These are phyloP conservation scores for Cryphonectria carpinicola DNA, from an alignment of 2,329 filamentous ascomycete genomes.

Conservation along the genomic window DNA sequence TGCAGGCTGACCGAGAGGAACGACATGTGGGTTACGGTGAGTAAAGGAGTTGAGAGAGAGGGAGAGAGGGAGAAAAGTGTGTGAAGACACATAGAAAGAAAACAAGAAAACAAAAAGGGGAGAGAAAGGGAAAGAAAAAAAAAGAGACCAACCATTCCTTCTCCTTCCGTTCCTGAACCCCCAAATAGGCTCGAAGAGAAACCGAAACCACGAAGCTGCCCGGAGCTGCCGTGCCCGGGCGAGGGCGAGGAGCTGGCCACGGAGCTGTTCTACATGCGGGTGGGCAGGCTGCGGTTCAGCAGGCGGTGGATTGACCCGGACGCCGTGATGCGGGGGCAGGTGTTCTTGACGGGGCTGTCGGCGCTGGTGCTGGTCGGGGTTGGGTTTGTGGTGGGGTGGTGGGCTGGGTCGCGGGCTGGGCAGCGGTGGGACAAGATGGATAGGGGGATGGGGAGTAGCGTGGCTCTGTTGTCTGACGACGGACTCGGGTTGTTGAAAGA, in stretches of 20 bases:
- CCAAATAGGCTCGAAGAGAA: constrained; percentile 36
- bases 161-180: neutral
- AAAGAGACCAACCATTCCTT: neutral
- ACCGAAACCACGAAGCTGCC: constrained; percentile 31
- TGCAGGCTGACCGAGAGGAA: constrained; percentile 16
- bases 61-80: neutral
- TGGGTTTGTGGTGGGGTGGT: constrained; percentile 19
- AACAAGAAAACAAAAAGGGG: neutral
- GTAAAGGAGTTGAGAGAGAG: neutral
- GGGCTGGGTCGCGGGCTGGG: constrained; percentile 16
- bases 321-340: constrained; percentile 24
- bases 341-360: constrained; percentile 22
- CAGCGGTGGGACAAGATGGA: neutral
- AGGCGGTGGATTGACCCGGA: constrained; percentile 39
- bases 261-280: constrained; percentile 42
- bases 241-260: constrained; percentile 30
- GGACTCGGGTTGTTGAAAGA: neutral
- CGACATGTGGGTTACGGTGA: neutral
- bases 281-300: constrained; percentile 37
- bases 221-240: constrained; percentile 32
- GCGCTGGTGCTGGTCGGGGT: constrained; percentile 13
- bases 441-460: neutral
- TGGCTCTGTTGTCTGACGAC: neutral
- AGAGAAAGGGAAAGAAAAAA: too few species aligned
- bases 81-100: neutral